Base-by-base conservation (phyloP, 306 rosid genomes). In the Trifolium subterraneum region DNA sequence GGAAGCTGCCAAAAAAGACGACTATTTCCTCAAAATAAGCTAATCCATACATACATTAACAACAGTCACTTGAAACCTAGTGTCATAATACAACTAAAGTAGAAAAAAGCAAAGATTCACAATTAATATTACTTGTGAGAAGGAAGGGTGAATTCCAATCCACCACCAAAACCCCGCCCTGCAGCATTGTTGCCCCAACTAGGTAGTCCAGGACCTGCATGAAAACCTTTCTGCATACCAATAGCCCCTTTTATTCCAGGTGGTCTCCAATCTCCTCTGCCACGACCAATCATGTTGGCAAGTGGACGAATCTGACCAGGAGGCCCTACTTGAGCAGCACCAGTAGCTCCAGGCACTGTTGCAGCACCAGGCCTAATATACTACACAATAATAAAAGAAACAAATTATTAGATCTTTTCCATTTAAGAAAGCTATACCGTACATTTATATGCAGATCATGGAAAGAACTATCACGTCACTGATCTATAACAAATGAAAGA, bases 251-350 rank as follows among this genome's bases (percentile, higher is more conserved):
- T 94, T 15, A 86, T 47, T 79, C 93, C 97, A 66, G 83, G 25
- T 39, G 99, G 97, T 87, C 98, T 90, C 99, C 99, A 95, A 59
- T 95, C 99, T 81, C 98, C 98, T 82, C 99, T 86, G 60, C 97
- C 99, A 74, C 98, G 93, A 81, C 99, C 99, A 82, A 81, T 73
- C 87, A 90, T 69, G 87, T 79, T 88, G 51, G 74, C 82, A 51
- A 68, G 89, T 4, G 99, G 98, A 73, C 98, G 99, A 87, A 87
- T 86, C 87, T 82, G 99, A 84, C 89, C 90, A 73, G 93, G 86
- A 55, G 85, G 86, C 71, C 85, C 96, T 84, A 88, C 99, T 19
- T 88, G 96, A 72, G 82, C 79, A 76, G 98, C 73, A 64, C 84
- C 48, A 61, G 92, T 2, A 61, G 77, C 87, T 68, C 96, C 98